phyloP scores from a whole-genome alignment of 768 basidiomycete genomes.

The Ephemerocybe angulata region DNA sequence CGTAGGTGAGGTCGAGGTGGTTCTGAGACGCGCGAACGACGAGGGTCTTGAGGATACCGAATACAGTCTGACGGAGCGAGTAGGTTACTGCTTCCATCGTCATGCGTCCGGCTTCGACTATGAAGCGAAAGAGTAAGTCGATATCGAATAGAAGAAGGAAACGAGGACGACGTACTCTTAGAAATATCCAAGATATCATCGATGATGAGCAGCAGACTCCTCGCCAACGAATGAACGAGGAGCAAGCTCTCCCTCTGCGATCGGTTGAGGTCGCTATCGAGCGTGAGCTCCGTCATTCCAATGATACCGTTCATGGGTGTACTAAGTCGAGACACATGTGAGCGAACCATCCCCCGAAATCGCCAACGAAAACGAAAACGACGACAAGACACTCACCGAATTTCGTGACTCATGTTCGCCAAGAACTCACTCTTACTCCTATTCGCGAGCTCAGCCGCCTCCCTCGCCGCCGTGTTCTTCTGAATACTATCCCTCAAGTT shows the following conservation, averaged over 20 bases:
- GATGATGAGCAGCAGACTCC: conserved; percentile 91
- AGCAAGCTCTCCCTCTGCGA: conserved; percentile 94
- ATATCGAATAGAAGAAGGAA: neutral
- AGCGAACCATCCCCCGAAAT: no score
- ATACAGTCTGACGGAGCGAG: conserved; percentile 94
- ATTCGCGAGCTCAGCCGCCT: conserved; percentile 97
- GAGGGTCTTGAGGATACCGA: conserved; percentile 95
- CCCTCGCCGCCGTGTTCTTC: conserved; percentile 96
- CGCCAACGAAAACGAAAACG: no score
- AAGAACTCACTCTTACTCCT: conserved; percentile 96
- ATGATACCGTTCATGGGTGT: conserved; percentile 99
- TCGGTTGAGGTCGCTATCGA: conserved; percentile 92
- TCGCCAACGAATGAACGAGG: conserved; percentile 91
- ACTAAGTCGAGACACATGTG: conserved; percentile 36
- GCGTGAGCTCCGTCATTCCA: conserved; percentile 98
- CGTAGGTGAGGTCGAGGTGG: conserved; percentile 92
- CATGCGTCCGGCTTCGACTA: conserved; percentile 99
- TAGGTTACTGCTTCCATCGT: conserved; percentile 99
- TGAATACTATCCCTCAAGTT: conserved; percentile 95
- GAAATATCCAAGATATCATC: conserved; percentile 99
- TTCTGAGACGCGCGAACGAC: conserved; percentile 97
- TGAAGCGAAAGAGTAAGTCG: conserved; percentile 10
- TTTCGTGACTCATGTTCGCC: conserved; percentile 98
- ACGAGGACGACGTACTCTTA: conserved; percentile 68
- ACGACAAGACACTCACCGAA: conserved; percentile 67